Evolutionary conservation across 148 eudicot genomes (phyloP).

Genomic region (Amaranthus cruentus): DNA sequence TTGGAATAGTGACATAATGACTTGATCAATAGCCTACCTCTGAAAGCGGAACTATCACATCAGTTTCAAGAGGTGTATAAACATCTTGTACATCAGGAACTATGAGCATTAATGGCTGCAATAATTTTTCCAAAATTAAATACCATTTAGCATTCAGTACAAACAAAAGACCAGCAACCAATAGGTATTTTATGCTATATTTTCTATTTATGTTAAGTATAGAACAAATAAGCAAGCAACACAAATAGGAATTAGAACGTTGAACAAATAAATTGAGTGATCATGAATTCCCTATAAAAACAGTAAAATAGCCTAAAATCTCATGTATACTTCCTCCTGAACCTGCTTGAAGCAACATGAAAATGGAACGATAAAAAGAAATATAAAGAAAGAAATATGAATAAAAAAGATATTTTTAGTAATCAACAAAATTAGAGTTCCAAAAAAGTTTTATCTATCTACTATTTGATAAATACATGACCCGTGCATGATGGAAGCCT

Average conservation of each 20-base stretch:
- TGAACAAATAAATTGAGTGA: background rate
- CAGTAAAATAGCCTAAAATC: background rate
- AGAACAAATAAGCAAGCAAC: background rate
- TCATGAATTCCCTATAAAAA: too few relatives aligned
- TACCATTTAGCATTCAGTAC: constrained; percentile 1
- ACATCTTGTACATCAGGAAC: constrained; percentile 98
- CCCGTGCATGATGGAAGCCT: background rate
- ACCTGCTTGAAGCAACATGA: background rate
- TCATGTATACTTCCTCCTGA: background rate
- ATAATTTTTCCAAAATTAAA: constrained; percentile 4
- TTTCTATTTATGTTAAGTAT: too few relatives aligned
- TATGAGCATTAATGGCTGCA: constrained; percentile 96
- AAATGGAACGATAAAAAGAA: background rate
- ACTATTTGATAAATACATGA: background rate
- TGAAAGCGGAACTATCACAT: constrained; percentile 80
- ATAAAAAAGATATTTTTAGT: background rate
- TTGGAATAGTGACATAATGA: background rate
- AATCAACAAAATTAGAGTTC: background rate
- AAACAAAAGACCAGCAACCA: background rate
- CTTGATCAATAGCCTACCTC: constrained; percentile 49
- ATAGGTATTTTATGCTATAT: background rate
- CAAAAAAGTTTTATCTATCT: background rate
- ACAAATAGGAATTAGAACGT: background rate
- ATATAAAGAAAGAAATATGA: too few relatives aligned
- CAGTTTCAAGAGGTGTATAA: constrained; percentile 92